Percentiles rank a stretch among this genome's conserved stretches.
Conservation (phyloP, 225 moss, liverwort and hornwort genomes). For the Asterella californica region DNA sequence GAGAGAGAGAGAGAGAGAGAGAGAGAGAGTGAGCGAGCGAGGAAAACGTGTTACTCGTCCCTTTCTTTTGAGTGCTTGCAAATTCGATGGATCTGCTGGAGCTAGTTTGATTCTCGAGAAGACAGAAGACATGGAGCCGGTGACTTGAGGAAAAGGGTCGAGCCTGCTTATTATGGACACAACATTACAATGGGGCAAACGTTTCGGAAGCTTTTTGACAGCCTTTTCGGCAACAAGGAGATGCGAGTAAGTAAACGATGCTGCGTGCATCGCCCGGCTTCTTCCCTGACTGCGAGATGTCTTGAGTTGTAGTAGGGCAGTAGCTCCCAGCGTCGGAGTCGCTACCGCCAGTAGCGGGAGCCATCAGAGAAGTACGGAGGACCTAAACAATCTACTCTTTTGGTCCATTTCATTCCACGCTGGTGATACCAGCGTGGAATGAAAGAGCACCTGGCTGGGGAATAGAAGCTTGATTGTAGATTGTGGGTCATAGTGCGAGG, state of each 20-base stretch:
- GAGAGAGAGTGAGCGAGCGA: not conserved
- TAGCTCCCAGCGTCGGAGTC: not conserved
- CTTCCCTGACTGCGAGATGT: not conserved
- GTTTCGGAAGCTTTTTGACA: constrained; percentile 93
- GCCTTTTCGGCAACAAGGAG: constrained; percentile 96
- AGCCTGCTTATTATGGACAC: constrained; percentile 39
- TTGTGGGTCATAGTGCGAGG: not conserved
- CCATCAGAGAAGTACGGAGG: not conserved
- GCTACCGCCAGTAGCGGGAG: not conserved
- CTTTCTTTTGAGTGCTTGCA: not conserved
- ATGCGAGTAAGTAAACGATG: constrained; percentile 60
- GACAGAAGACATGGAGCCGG: constrained; percentile 1
- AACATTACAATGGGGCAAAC: constrained; percentile 73
- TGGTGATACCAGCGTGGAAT: too few relatives aligned
- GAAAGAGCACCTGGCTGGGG: too few relatives aligned
- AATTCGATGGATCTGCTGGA: not conserved
- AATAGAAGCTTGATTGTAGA: not conserved
- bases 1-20: not conserved
- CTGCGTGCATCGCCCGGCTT: not conserved
- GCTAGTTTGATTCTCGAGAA: not conserved
- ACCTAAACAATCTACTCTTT: not conserved
- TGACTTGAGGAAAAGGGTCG: constrained; percentile 25
- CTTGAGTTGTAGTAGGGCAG: not conserved
- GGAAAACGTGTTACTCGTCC: not conserved
- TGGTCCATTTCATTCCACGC: not conserved